A percentile compares a stretch with the other conserved stretches of the same genome.
phyloP scores from a whole-genome alignment of 768 basidiomycete species.

The Pisolithus sp. region DNA sequence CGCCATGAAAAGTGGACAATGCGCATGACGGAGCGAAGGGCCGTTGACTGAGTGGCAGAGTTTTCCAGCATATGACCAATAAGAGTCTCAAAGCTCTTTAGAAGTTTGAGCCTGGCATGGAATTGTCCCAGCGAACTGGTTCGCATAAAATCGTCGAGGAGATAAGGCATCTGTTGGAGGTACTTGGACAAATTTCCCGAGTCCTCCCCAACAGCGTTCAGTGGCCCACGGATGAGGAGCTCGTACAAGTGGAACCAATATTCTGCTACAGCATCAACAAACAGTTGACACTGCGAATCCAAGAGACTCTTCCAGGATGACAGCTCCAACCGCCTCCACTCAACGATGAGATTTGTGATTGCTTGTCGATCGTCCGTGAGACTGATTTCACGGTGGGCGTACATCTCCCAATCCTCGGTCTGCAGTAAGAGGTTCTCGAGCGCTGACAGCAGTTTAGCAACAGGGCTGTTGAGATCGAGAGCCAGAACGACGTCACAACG shows the following conservation, averaged over 20 bases:
- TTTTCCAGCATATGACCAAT: slow-evolving; percentile 33
- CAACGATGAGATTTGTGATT: slow-evolving; percentile 68
- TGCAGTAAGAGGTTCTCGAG: slow-evolving; percentile 82
- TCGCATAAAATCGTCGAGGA: slow-evolving; percentile 75
- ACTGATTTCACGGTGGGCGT: slow-evolving; percentile 86
- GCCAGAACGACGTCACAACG: slow-evolving; percentile 62
- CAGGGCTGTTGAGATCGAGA: slow-evolving; percentile 58
- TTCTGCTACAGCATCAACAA: slow-evolving; percentile 42
- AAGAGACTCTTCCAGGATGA: slow-evolving; percentile 81
- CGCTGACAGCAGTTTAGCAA: slow-evolving; percentile 76
- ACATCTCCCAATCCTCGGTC: slow-evolving; percentile 94
- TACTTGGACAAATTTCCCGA: slow-evolving; percentile 38
- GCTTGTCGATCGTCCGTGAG: slow-evolving; percentile 60
- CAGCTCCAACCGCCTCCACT: slow-evolving; percentile 87
- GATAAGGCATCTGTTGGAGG: slow-evolving; percentile 59
- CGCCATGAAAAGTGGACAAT: slow-evolving; percentile 55
- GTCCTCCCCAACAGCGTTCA: slow-evolving; percentile 41
- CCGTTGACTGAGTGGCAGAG: slow-evolving; percentile 19
- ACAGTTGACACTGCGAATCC: slow-evolving; percentile 54
- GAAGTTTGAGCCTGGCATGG: slow-evolving; percentile 53
- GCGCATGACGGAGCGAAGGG: slow-evolving; percentile 45
- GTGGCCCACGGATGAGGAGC: slow-evolving; percentile 56
- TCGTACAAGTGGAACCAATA: slow-evolving; percentile 96
- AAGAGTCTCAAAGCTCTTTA: slow-evolving; percentile 61
- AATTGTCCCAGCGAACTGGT: slow-evolving; percentile 84